These are phyloP conservation scores for Choanephora cucurbitarum DNA, from an alignment of 371 early-diverging fungal genomes.

Conservation along the genomic window DNA sequence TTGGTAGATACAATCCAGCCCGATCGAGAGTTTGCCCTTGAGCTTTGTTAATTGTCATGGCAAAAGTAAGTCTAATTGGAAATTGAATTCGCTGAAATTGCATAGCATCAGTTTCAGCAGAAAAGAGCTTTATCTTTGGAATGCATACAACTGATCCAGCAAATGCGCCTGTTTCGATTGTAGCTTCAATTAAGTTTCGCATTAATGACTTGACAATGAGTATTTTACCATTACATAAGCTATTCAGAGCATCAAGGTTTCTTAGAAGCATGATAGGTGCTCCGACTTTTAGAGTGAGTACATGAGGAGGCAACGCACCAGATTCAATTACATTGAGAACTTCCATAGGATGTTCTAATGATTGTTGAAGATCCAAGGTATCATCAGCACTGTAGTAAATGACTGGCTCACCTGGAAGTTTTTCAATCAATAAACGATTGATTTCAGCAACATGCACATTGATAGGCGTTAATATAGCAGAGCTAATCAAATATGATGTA, in stretches of 20 bases:
- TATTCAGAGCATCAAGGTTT: constrained; percentile 6
- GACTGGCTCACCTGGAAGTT: not conserved
- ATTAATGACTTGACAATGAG: constrained; percentile 15
- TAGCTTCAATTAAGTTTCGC: constrained; percentile 15
- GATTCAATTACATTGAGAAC: constrained; percentile 2
- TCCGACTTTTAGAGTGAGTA: constrained; percentile 1
- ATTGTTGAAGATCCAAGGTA: not conserved
- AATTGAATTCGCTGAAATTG: constrained; percentile 13
- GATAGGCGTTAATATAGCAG: constrained; percentile 1
- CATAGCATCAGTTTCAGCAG: not conserved
- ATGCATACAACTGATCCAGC: not conserved
- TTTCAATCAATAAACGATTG: not conserved
- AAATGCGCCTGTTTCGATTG: constrained; percentile 12
- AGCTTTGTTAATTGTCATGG: constrained; percentile 36
- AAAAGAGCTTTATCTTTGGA: constrained; percentile 6
- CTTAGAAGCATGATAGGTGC: constrained; percentile 5
- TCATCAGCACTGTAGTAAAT: not conserved
- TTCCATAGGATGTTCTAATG: not conserved
- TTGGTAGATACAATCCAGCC: constrained; percentile 29
- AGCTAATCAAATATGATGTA: too few species aligned
- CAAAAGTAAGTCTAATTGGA: constrained; percentile 28
- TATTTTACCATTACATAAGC: constrained; percentile 34
- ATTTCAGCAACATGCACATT: constrained; percentile 4
- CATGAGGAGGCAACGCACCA: constrained; percentile 1
- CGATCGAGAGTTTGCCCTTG: constrained; percentile 31